Percentiles rank a stretch among this genome's conserved stretches.
Conservation (phyloP, 805 yeast species). For the Danielozyma ontarioensis region DNA sequence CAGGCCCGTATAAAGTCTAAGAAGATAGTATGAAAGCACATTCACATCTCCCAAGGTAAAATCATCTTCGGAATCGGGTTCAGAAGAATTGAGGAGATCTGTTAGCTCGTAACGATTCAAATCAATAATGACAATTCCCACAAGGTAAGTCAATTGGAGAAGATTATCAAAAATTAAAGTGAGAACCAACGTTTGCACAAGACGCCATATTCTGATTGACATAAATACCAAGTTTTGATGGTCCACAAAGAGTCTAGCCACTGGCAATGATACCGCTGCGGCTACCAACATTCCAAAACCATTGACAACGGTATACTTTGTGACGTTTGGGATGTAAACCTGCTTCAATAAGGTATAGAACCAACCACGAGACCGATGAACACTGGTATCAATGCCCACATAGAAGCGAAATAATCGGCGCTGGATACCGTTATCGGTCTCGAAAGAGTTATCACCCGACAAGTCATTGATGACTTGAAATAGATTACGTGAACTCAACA, state of each 20-base stretch:
- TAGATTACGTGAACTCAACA: constrained; percentile 26
- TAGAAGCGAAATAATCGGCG: constrained; percentile 24
- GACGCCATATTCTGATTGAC: constrained; percentile 17
- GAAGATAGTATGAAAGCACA: constrained; percentile 18
- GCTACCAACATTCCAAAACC: constrained; percentile 9
- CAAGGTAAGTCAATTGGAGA: constrained; percentile 58
- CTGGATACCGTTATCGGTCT: constrained; percentile 13
- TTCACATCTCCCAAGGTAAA: constrained; percentile 18
- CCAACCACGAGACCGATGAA: not conserved
- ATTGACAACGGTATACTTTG: constrained; percentile 17
- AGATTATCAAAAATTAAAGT: constrained; percentile 55
- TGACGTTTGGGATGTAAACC: constrained; percentile 21
- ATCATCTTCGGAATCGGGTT: constrained; percentile 1
- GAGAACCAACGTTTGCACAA: constrained; percentile 23
- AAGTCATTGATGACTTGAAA: constrained; percentile 23
- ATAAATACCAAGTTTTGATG: not conserved
- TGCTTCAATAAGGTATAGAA: constrained; percentile 2
- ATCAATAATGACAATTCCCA: constrained; percentile 65
- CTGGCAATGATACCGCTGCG: constrained; percentile 2
- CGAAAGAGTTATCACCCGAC: constrained; percentile 18
- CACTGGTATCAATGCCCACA: constrained; percentile 19
- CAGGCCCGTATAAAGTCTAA: constrained; percentile 9
- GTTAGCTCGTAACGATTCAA: constrained; percentile 56
- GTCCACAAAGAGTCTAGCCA: not conserved
- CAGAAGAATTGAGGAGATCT: constrained; percentile 31